Percentiles rank a stretch among this genome's conserved stretches.
phyloP scores from a whole-genome alignment of 75 land plant species.

The Cupressus sempervirens region DNA sequence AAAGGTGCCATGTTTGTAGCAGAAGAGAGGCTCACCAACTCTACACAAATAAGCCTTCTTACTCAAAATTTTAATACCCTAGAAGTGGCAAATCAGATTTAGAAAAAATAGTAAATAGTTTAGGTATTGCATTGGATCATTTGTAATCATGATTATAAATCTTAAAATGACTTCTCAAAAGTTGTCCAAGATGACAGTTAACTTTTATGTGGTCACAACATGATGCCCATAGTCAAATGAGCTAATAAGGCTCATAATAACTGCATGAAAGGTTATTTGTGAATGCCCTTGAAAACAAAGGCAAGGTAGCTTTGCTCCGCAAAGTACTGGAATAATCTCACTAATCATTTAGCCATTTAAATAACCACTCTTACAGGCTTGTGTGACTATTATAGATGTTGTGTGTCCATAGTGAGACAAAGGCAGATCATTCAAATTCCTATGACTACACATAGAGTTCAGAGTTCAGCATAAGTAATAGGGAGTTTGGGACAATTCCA shows the following conservation, averaged over 20 bases:
- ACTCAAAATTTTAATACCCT: neutral
- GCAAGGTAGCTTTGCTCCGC: neutral
- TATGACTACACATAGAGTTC: too few relatives aligned
- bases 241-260: neutral
- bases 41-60: neutral
- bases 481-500: too few relatives aligned
- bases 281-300: neutral
- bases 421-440: too few relatives aligned
- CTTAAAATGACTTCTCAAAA: neutral
- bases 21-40: neutral
- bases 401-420: too few relatives aligned
- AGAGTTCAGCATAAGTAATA: too few relatives aligned
- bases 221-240: neutral
- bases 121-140: neutral
- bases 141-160: neutral
- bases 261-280: neutral
- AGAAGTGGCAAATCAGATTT: neutral
- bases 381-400: neutral
- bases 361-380: neutral
- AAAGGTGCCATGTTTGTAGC: neutral
- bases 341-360: neutral
- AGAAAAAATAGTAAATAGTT: neutral
- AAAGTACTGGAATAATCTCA: neutral
- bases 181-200: neutral
- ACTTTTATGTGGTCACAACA: neutral